A percentile compares a stretch with the other conserved stretches of the same genome.
phyloP scores from a whole-genome alignment of 345 rosid genomes.

The Salix purpurea region DNA sequence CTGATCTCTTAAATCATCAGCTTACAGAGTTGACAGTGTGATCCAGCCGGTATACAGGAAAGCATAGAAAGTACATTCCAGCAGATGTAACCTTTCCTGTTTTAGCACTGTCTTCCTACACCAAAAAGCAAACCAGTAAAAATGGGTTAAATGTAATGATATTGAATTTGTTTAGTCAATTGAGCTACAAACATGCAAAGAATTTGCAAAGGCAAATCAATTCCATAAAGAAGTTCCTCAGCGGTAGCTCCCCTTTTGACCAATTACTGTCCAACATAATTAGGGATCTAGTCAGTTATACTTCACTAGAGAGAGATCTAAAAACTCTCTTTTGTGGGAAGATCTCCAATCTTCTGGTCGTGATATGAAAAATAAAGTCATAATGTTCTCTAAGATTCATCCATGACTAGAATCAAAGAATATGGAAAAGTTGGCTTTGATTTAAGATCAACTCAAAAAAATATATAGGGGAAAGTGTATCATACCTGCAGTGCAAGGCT shows the following conservation, averaged over 20 bases:
- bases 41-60: conserved; percentile 88
- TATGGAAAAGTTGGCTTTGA: not conserved
- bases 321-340: not conserved
- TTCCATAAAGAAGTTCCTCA: not conserved
- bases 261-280: not conserved
- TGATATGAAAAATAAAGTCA: not conserved
- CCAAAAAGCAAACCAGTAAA: not conserved
- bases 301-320: not conserved
- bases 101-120: conserved; percentile 84
- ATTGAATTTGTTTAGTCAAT: not conserved
- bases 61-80: conserved; percentile 96
- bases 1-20: conserved; percentile 7
- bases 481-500: conserved; percentile 91
- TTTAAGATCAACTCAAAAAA: not conserved
- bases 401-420: not conserved
- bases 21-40: conserved; percentile 72
- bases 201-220: not conserved
- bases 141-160: not conserved
- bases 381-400: not conserved
- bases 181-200: not conserved
- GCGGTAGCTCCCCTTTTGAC: not conserved
- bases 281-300: not conserved
- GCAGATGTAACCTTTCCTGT: conserved; percentile 85
- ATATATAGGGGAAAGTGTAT: not conserved
- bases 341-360: not conserved